Percentiles rank a stretch among this genome's conserved stretches.
Evolutionary conservation across 352 stramenopile genomes (phyloP).

Genomic region (Phytopythium vexans): DNA sequence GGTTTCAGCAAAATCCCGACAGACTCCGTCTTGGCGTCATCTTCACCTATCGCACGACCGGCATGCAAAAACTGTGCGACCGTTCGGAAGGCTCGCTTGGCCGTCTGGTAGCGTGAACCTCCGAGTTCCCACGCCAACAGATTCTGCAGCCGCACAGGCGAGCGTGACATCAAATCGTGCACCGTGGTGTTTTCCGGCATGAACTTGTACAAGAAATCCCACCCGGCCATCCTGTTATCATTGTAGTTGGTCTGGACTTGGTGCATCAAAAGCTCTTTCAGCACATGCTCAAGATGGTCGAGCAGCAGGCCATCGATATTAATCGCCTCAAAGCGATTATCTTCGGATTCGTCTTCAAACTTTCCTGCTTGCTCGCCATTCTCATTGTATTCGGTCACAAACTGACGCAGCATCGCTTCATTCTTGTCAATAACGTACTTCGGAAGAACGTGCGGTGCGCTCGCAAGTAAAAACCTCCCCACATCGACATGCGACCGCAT

Average conservation of each 20-base stretch:
- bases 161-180: conserved; percentile 54
- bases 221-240: conserved; percentile 48
- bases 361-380: conserved; percentile 16
- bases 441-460: conserved; percentile 53
- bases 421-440: conserved; percentile 64
- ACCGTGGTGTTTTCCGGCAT: conserved; percentile 57
- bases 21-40: conserved; percentile 14
- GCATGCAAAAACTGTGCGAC: conserved; percentile 41
- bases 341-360: conserved; percentile 16
- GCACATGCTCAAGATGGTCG: conserved; percentile 44
- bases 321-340: conserved; percentile 6
- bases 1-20: conserved; percentile 56
- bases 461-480: conserved; percentile 37
- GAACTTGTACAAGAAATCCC: conserved; percentile 72
- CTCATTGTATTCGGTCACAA: conserved; percentile 33
- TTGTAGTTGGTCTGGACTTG: conserved; percentile 51
- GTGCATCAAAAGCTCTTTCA: conserved; percentile 67
- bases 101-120: conserved; percentile 40
- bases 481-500: conserved; percentile 38
- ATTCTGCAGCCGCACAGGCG: conserved; percentile 51
- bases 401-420: conserved; percentile 42
- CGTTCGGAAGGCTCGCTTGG: conserved; percentile 52
- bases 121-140: conserved; percentile 68
- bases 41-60: conserved; percentile 15
- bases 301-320: conserved; percentile 43